Conservation (phyloP, 2,329 filamentous ascomycete species). For the Colletotrichum lindemuthianum region DNA sequence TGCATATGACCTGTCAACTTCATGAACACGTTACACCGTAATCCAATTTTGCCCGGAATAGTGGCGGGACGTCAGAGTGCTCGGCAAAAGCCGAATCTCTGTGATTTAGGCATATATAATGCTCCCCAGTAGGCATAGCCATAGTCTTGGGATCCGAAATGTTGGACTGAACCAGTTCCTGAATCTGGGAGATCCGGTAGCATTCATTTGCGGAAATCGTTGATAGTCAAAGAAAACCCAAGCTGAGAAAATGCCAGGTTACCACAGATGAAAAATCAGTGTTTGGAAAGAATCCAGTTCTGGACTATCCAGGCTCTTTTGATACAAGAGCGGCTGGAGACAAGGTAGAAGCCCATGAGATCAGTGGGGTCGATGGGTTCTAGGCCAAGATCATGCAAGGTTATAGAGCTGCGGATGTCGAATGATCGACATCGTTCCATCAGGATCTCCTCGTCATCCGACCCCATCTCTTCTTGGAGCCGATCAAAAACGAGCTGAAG, state of each 20-base stretch:
- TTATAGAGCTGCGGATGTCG: background rate
- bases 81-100: background rate
- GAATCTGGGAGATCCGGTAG: background rate
- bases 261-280: background rate
- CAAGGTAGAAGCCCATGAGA: background rate
- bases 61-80: background rate
- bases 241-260: background rate
- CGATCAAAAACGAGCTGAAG: background rate
- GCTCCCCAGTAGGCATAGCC: background rate
- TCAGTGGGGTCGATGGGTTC: background rate
- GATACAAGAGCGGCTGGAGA: background rate
- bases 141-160: background rate
- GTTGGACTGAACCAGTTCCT: background rate
- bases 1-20: background rate
- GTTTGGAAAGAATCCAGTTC: background rate
- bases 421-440: background rate
- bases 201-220: too few species aligned
- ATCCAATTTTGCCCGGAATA: background rate
- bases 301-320: background rate
- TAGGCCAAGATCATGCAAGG: background rate
- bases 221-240: background rate
- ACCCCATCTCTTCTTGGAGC: background rate
- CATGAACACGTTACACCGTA: background rate
- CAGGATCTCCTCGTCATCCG: background rate
- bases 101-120: background rate